Evolutionary conservation across 371 early-diverging fungal species (phyloP).

Genomic region (Dichotomocladium elegans): DNA sequence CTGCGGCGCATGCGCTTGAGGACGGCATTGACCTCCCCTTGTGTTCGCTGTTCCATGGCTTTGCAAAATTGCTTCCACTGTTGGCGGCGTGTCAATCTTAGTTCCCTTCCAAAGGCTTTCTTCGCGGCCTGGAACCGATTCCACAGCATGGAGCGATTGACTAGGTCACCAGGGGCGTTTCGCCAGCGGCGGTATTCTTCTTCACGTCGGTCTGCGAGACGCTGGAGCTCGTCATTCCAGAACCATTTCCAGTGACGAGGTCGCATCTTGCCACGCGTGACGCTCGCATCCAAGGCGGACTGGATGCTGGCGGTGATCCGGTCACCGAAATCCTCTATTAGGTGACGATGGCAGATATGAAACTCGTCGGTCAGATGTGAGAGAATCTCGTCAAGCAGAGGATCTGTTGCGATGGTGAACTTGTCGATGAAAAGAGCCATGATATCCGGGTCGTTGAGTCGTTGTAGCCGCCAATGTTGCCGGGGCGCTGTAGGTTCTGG

Average conservation of each 20-base stretch:
- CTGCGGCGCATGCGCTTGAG: not conserved
- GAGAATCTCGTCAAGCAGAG: not conserved
- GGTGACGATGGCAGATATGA: not conserved
- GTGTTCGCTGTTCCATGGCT: not conserved
- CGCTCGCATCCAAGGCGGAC: constrained; percentile 5
- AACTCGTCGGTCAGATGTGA: not conserved
- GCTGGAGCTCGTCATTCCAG: constrained; percentile 5
- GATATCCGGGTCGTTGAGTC: not conserved
- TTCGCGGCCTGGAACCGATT: not conserved
- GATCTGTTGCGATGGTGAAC: not conserved
- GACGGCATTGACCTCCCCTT: not conserved
- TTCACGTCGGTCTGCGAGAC: not conserved
- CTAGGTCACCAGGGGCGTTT: not conserved
- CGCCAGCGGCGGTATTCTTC: constrained; percentile 9
- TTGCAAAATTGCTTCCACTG: constrained; percentile 9
- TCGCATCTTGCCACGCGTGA: not conserved
- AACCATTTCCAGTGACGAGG: constrained; percentile 2
- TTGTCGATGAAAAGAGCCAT: not conserved
- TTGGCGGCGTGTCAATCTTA: not conserved
- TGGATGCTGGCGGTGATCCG: not conserved
- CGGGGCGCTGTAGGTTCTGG: not conserved
- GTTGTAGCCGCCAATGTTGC: not conserved
- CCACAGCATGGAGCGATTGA: not conserved
- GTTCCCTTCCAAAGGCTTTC: not conserved
- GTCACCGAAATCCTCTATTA: not conserved